Base-by-base conservation (phyloP, 192 early-diverging fungal species). In the Entophlyctis luteolus region DNA sequence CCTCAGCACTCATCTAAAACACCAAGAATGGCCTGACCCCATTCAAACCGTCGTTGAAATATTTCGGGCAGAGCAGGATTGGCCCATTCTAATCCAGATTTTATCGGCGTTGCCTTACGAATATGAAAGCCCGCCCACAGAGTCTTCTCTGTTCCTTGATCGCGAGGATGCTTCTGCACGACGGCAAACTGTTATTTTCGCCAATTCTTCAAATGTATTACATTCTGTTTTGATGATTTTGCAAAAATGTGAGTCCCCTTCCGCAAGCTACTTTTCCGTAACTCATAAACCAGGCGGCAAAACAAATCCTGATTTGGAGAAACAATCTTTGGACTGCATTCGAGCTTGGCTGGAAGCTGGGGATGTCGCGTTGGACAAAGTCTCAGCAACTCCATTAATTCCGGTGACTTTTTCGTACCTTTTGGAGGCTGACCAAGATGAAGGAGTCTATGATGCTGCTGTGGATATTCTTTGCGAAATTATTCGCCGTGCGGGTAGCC, bases 41-140 rank as follows among this genome's bases (percentile, higher is more conserved):
- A 80, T 97, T 2, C 75, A 54, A 36, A 84, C 94, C 23, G 77
- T 99, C 75, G 79, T 90, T 5, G 77, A 73, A 6, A 67, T 85
- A 33, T 93, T 92, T 72, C 81, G 88, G 29, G 16, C 22, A 23
- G 5, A 14, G 2, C 82, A 85, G 33, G 84, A 84, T 28, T 81
- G 90, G 25, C 67, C 72, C 0, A 83, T 85, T 45, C 73, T 96
- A 62, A 65, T 96, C 5, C 90, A 92, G 66, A 91, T 96, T 62
- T 71, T 95, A 38, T 86, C 84, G 8, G 87, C 92, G 33, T 75
- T 99, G 28, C 93, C 94, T 14, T 93, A 96, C 67, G 94, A 98
- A 76, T 79, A 90, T 63, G 59, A 49, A 39, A 56, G 55, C 63
- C 20, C 29, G 14, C 22, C 23, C 25, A 75, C 52, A 20, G 52